These are phyloP conservation scores for Nepenthes mirabilis DNA, from an alignment of 148 eudicot species.

Conservation along the genomic window DNA sequence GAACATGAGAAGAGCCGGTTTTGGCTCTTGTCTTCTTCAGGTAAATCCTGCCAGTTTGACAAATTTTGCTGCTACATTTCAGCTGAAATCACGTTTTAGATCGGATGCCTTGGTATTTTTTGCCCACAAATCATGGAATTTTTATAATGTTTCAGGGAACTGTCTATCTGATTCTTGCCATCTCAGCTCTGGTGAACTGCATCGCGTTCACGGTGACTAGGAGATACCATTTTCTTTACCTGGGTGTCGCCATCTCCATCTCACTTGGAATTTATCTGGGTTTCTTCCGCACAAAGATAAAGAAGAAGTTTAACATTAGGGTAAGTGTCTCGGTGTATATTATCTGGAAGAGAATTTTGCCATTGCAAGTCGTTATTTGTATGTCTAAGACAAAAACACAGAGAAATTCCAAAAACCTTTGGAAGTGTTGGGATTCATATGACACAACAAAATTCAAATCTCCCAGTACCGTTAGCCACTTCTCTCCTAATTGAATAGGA, in stretches of 20 bases:
- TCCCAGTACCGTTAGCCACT: too few species aligned
- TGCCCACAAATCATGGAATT: not conserved
- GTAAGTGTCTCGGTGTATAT: constrained; percentile 21
- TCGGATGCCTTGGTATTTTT: not conserved
- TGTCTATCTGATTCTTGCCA: constrained; percentile 33
- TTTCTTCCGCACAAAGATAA: constrained; percentile 52
- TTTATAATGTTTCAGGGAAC: constrained; percentile 46
- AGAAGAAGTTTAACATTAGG: constrained; percentile 74
- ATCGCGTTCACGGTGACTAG: constrained; percentile 44
- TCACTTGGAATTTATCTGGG: constrained; percentile 61
- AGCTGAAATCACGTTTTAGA: too few species aligned
- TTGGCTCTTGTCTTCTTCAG: constrained; percentile 77
- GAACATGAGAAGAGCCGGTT: constrained; percentile 85
- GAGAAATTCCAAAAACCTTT: too few species aligned
- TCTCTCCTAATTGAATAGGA: too few species aligned
- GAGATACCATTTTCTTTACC: constrained; percentile 44
- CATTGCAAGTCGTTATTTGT: too few species aligned
- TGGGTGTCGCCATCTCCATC: constrained; percentile 43
- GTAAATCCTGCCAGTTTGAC: constrained; percentile 14
- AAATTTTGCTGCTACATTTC: not conserved
- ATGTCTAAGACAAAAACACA: too few species aligned
- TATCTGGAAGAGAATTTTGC: not conserved
- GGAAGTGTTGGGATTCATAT: too few species aligned
- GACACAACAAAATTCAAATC: too few species aligned
- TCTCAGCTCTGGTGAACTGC: constrained; percentile 35